Percentiles rank a stretch among this genome's conserved stretches.
Evolutionary conservation across 352 stramenopile genomes (phyloP).

Genomic region (Phytophthora pini): DNA sequence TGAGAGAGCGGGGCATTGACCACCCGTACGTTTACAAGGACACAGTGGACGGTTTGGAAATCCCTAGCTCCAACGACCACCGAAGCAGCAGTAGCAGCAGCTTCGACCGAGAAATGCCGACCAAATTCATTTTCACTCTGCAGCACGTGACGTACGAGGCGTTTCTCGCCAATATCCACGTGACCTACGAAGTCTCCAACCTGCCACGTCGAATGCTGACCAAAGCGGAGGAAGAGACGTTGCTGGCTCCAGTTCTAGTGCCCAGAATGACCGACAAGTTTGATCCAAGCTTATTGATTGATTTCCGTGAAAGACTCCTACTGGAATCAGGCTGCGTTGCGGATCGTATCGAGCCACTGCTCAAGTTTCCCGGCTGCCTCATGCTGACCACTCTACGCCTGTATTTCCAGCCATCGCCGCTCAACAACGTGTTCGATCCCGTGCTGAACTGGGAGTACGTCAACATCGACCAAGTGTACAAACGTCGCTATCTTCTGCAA

Average conservation of each 20-base stretch:
- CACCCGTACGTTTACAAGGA: slow-evolving; percentile 67
- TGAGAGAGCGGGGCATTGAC: slow-evolving; percentile 77
- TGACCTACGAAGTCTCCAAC: slow-evolving; percentile 65
- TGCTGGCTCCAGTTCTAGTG: slow-evolving; percentile 69
- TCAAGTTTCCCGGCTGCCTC: slow-evolving; percentile 87
- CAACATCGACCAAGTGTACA: slow-evolving; percentile 82
- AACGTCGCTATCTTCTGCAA: slow-evolving; percentile 87
- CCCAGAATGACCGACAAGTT: slow-evolving; percentile 69
- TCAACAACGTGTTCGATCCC: slow-evolving; percentile 93
- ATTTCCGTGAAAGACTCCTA: slow-evolving; percentile 83
- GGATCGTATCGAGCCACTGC: slow-evolving; percentile 85
- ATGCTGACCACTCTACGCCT: slow-evolving; percentile 80
- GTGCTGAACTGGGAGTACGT: slow-evolving; percentile 87
- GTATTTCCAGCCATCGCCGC: slow-evolving; percentile 92
- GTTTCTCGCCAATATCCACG: slow-evolving; percentile 70
- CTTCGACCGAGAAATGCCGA: slow-evolving; percentile 20
- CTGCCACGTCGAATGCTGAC: slow-evolving; percentile 54
- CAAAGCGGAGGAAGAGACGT: slow-evolving; percentile 68
- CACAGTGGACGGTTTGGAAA: slow-evolving; percentile 17
- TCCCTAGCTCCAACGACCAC: slow-evolving; percentile 1
- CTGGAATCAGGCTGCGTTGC: slow-evolving; percentile 54
- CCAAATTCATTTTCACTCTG: slow-evolving; percentile 81
- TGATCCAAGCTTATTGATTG: slow-evolving; percentile 81
- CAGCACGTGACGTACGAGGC: slow-evolving; percentile 67
- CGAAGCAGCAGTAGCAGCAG: slow-evolving; percentile 14